These are phyloP conservation scores for Poronia punctata DNA, from an alignment of 495 filamentous ascomycete species.

Conservation along the genomic window DNA sequence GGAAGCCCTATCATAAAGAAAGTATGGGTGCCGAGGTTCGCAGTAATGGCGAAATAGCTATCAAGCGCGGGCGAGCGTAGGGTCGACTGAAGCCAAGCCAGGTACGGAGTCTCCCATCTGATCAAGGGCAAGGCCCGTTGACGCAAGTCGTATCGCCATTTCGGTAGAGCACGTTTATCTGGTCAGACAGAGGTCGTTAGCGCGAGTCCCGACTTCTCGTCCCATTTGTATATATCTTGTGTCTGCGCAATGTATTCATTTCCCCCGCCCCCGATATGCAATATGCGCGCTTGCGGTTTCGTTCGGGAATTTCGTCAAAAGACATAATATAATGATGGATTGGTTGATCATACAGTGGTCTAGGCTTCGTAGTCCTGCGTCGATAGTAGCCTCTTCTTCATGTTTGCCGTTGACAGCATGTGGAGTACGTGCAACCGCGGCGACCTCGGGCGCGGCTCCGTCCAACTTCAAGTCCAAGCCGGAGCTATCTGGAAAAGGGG, in stretches of 20 bases:
- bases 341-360: conserved; percentile 61
- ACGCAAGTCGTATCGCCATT: conserved; percentile 83
- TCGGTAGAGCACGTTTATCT: conserved; percentile 79
- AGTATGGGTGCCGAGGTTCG: conserved; percentile 95
- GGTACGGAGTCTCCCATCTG: conserved; percentile 90
- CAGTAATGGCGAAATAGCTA: conserved; percentile 92
- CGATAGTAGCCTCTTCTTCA: conserved; percentile 42
- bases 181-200: conserved; percentile 10
- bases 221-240: conserved; percentile 3
- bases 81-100: conserved; percentile 74
- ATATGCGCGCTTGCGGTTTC: too few species aligned
- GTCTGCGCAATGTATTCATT: too few species aligned
- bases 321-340: too few species aligned
- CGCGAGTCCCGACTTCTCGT: conserved; percentile 7
- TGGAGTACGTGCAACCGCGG: conserved; percentile 1
- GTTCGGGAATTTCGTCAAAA: too few species aligned
- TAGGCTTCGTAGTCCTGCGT: conserved; percentile 66
- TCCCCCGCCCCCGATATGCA: too few species aligned
- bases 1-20: conserved; percentile 96
- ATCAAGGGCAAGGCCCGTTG: conserved; percentile 77
- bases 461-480: conserved; percentile 5
- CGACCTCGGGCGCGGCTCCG: conserved; percentile 4
- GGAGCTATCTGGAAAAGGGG: conserved; percentile 9
- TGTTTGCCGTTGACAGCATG: neutral
- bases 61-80: conserved; percentile 76